Percentiles rank a stretch among this genome's conserved stretches.
Conservation (phyloP, 225 moss, liverwort and hornwort species). For the Physcomitrellopsis africana region DNA sequence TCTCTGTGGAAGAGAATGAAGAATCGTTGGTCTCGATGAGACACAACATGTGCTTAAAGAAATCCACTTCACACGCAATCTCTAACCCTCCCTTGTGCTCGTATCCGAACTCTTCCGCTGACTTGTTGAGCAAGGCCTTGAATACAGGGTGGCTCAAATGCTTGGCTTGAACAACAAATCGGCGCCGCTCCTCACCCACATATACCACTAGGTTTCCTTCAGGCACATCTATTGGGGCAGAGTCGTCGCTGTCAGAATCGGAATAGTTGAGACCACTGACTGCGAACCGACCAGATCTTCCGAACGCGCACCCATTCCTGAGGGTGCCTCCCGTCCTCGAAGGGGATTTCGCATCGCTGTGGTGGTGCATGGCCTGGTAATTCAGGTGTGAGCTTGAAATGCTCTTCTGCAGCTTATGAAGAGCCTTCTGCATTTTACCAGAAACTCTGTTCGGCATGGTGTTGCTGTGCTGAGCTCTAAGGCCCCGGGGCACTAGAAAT, state of each 20-base stretch:
- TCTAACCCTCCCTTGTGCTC: slow-evolving; percentile 65
- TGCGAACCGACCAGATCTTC: slow-evolving; percentile 42
- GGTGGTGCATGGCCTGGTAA: slow-evolving; percentile 41
- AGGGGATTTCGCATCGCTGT: slow-evolving; percentile 17
- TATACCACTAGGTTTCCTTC: slow-evolving; percentile 61
- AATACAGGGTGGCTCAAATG: slow-evolving; percentile 49
- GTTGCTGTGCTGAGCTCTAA: slow-evolving; percentile 14
- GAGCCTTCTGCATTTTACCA: slow-evolving; percentile 53
- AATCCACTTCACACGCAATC: slow-evolving; percentile 59
- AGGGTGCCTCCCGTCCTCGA: slow-evolving; percentile 32
- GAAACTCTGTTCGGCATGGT: slow-evolving; percentile 46
- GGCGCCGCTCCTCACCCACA: slow-evolving; percentile 56
- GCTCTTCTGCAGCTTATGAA: slow-evolving; percentile 55
- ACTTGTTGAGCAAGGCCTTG: slow-evolving; percentile 55
- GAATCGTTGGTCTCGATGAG: slow-evolving; percentile 55
- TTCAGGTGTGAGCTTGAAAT: slow-evolving; percentile 46
- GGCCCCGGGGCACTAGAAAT: neutral
- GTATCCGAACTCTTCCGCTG: slow-evolving; percentile 67
- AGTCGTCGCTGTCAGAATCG: slow-evolving; percentile 49
- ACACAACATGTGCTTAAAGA: slow-evolving; percentile 51
- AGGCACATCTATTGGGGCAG: slow-evolving; percentile 51
- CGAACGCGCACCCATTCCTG: slow-evolving; percentile 44
- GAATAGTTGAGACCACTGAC: slow-evolving; percentile 28
- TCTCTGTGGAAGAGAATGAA: slow-evolving; percentile 48
- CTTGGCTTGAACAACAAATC: slow-evolving; percentile 56